These are phyloP conservation scores for Mortierella sp. DNA, from an alignment of 371 early-diverging fungal species.

Conservation along the genomic window DNA sequence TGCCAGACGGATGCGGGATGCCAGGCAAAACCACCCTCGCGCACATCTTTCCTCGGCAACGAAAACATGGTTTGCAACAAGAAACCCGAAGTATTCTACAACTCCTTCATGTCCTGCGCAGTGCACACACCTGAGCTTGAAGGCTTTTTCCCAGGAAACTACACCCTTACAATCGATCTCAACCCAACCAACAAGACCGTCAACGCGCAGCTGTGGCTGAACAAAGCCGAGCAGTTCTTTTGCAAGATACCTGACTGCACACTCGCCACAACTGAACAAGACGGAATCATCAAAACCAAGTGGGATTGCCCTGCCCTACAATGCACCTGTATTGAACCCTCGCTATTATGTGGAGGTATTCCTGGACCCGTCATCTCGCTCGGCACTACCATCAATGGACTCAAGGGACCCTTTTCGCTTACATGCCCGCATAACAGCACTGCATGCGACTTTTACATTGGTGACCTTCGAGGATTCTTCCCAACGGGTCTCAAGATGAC, in stretches of 20 bases:
- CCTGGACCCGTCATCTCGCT: conserved; percentile 27
- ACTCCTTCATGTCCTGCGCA: conserved; percentile 35
- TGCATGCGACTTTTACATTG: conserved; percentile 30
- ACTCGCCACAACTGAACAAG: conserved; percentile 12
- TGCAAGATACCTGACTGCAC: conserved; percentile 25
- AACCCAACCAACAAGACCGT: conserved; percentile 32
- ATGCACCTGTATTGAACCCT: conserved; percentile 27
- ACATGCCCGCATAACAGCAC: conserved; percentile 40
- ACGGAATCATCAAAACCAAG: conserved; percentile 17
- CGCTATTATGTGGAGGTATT: conserved; percentile 44
- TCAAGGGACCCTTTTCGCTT: conserved; percentile 42
- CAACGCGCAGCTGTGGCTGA: conserved; percentile 37
- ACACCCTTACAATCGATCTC: conserved; percentile 30
- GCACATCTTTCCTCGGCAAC: conserved; percentile 36
- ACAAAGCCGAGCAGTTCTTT: conserved; percentile 34
- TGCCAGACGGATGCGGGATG: conserved; percentile 43
- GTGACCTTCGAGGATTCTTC: conserved; percentile 40
- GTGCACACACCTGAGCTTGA: conserved; percentile 20
- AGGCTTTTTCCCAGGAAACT: conserved; percentile 32
- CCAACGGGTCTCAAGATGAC: conserved; percentile 41
- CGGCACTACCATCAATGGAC: conserved; percentile 8
- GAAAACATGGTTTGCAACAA: conserved; percentile 55
- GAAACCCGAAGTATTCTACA: conserved; percentile 40
- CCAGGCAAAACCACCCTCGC: conserved; percentile 25
- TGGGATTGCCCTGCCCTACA: conserved; percentile 35